Evolutionary conservation across 2,329 filamentous ascomycete genomes (phyloP), one percentile per base, ranked within the genome.

Genomic region (Chalaropsis thielavioides): DNA sequence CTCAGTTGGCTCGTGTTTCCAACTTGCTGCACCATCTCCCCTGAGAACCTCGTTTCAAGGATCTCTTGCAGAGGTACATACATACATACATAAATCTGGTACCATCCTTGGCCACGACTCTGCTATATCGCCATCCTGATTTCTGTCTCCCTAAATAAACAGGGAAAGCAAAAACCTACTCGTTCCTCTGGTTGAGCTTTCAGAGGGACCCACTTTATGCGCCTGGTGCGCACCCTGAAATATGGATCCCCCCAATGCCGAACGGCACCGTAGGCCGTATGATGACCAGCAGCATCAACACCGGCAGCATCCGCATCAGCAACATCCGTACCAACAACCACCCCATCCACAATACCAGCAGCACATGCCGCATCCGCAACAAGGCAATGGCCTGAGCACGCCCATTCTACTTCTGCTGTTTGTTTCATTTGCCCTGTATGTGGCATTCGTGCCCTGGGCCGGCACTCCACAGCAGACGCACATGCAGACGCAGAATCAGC

Each of bases 341-440:
- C 43, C 63, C 35, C 62, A 58, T 24, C 49, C 62, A 22, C 59
- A 62, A 38, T 58, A 60, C n/a, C 41, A 62, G 24, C 64, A 62
- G 24, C 64, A 65, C n/a, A 65, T 65, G 56, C 62, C 58, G 11
- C 59, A 67, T 24, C 27, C 62, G 17, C 66, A 64, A 49, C 62
- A 64, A 31, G 49, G 54, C 38, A 65, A 65, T 54, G 63, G 63
- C 43, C 49, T 65, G 35, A 67, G 66, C 46, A 44, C 60, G 54
- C 66, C 66, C 13, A 67, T 65, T 54, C 38, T 65, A 38, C 61
- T 67, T 51, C 46, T 67, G 43, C 58, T 67, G 35, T 67, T 67
- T 63, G 63, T 67, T 11, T 65, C 63, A 13, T 65, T 67, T 61
- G 66, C 66, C 17, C 13, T 67, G 63, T 67, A 67, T 61, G 66